Evolutionary conservation across 2,329 filamentous ascomycete species (phyloP).

Genomic region (Didymella glomerata): DNA sequence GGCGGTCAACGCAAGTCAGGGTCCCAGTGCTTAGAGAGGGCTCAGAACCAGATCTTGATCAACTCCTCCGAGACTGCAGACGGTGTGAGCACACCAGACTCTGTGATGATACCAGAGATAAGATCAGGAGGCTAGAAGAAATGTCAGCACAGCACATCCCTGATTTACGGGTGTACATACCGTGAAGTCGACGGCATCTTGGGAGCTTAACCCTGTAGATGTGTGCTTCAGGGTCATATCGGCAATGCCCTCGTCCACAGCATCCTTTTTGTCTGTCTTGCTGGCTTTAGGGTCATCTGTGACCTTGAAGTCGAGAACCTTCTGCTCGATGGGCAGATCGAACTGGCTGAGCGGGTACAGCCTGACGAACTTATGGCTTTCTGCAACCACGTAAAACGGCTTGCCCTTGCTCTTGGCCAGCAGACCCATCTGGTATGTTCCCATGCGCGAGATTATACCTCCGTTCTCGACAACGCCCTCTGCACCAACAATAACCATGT

Average conservation of each 20-base stretch:
- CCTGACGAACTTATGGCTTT: slow-evolving; percentile 96
- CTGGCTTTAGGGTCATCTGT: slow-evolving; percentile 48
- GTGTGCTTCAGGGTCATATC: slow-evolving; percentile 41
- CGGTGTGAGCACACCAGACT: slow-evolving; percentile 75
- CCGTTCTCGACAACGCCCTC: slow-evolving; percentile 95
- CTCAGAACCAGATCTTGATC: slow-evolving; percentile 67
- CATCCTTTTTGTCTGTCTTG: slow-evolving; percentile 48
- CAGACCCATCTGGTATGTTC: slow-evolving; percentile 84
- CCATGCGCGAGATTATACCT: slow-evolving; percentile 87
- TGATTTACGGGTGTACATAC: slow-evolving; percentile 53
- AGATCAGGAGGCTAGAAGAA: slow-evolving; percentile 67
- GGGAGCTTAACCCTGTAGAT: slow-evolving; percentile 36
- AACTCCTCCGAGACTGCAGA: slow-evolving; percentile 75
- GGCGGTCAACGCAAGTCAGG: slow-evolving; percentile 17
- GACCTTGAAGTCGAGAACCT: slow-evolving; percentile 76
- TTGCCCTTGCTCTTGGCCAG: slow-evolving; percentile 76
- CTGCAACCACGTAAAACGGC: slow-evolving; percentile 88
- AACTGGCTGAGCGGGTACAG: slow-evolving; percentile 84
- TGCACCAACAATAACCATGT: slow-evolving; percentile 71
- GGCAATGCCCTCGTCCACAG: slow-evolving; percentile 54
- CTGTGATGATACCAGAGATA: slow-evolving; percentile 78
- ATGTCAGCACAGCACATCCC: slow-evolving; percentile 10
- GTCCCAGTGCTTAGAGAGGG: slow-evolving; percentile 24
- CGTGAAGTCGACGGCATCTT: slow-evolving; percentile 74
- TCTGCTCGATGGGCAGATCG: slow-evolving; percentile 81